These are phyloP conservation scores for Eragrostis curvula DNA, from an alignment of 176 grass and related monocot species.

Conservation along the genomic window DNA sequence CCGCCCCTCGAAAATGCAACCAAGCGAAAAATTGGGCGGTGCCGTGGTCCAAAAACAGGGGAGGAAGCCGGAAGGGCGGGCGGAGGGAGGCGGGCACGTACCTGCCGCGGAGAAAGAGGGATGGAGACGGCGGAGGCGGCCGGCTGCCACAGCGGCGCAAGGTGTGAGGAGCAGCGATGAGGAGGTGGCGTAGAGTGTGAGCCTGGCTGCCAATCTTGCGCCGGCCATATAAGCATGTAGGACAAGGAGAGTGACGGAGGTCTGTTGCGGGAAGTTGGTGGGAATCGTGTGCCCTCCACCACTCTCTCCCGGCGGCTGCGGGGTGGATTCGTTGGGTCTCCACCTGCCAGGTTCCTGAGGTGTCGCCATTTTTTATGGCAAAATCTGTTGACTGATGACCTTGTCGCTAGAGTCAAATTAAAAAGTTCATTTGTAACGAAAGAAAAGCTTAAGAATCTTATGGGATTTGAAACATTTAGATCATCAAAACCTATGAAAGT, in stretches of 20 bases:
- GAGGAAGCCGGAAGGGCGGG: too few species aligned
- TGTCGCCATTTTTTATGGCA: too few species aligned
- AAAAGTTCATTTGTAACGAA: too few species aligned
- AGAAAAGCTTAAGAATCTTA: too few species aligned
- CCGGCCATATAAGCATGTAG: conserved; percentile 1
- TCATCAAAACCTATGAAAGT: too few species aligned
- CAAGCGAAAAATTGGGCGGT: neutral
- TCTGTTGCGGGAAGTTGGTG: neutral
- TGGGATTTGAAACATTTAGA: too few species aligned
- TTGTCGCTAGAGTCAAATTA: too few species aligned
- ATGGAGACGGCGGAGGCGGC: neutral
- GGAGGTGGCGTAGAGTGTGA: neutral
- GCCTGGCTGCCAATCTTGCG: neutral
- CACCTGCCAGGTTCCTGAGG: too few species aligned
- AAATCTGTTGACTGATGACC: too few species aligned
- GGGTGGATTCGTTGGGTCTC: too few species aligned
- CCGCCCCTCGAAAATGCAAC: neutral
- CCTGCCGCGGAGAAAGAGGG: neutral
- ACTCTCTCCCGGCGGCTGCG: neutral
- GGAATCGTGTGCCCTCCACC: neutral
- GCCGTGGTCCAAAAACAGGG: too few species aligned
- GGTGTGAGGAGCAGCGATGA: neutral
- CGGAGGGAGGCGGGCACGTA: neutral
- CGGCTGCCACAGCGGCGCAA: neutral
- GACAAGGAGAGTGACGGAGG: neutral